phyloP scores from a whole-genome alignment of 106 monocot species.

The Chionographis japonica region DNA sequence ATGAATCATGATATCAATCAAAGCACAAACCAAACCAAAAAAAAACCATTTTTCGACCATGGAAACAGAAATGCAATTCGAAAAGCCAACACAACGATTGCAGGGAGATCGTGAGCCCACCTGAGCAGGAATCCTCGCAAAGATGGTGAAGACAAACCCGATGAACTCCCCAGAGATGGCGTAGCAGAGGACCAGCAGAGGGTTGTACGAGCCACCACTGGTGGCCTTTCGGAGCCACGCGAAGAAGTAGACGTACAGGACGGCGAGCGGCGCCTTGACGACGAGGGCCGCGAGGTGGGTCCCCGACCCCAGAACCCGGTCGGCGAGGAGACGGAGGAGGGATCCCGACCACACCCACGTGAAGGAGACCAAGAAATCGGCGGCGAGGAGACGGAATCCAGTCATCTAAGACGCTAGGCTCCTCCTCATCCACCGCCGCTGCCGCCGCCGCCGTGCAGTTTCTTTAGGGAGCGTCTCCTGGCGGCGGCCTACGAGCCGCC shows the following conservation, averaged over 20 bases:
- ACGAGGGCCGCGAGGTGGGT: constrained; percentile 5
- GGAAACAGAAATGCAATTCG: neutral
- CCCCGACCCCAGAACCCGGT: constrained; percentile 21
- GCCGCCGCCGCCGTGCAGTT: no score
- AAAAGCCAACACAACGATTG: neutral
- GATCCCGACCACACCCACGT: constrained; percentile 57
- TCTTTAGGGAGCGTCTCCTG: no score
- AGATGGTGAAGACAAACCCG: constrained; percentile 24
- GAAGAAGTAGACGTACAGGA: constrained; percentile 29
- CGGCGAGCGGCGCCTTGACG: constrained; percentile 24
- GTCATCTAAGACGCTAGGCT: neutral
- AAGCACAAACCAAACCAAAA: no score
- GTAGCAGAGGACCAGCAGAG: constrained; percentile 41
- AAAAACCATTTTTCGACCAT: no score
- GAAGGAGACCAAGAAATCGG: constrained; percentile 47
- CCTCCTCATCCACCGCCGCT: no score
- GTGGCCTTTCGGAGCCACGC: constrained; percentile 21
- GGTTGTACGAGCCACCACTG: constrained; percentile 38
- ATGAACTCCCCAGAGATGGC: constrained; percentile 20
- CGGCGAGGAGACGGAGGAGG: constrained; percentile 26
- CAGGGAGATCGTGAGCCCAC: constrained; percentile 1
- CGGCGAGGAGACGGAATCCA: constrained; percentile 13
- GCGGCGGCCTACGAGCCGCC: no score
- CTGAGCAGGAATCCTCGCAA: constrained; percentile 43
- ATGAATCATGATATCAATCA: no score